phyloP scores from a whole-genome alignment of 176 grass and related monocot genomes.

The Ensete ventricosum region DNA sequence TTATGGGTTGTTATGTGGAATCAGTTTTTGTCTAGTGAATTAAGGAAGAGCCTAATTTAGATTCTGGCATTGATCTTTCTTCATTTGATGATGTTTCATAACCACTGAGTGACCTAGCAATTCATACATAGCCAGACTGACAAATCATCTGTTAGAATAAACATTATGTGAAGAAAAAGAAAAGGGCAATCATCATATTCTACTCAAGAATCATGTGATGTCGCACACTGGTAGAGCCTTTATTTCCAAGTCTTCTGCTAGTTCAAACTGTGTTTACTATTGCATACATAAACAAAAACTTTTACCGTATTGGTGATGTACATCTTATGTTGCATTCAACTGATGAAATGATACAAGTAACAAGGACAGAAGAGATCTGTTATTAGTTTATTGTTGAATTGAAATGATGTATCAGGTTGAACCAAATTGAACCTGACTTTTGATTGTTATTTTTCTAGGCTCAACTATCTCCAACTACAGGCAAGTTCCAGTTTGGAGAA shows the following conservation, averaged over 20 bases:
- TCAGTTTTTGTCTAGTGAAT: background rate
- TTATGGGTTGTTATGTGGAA: background rate
- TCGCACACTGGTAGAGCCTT: background rate
- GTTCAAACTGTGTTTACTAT: background rate
- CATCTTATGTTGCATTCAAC: background rate
- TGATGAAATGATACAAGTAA: too few relatives aligned
- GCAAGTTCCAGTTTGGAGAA: conserved; percentile 49
- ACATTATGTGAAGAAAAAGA: too few relatives aligned
- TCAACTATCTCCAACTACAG: conserved; percentile 85
- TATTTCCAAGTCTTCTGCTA: background rate
- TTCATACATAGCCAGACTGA: background rate
- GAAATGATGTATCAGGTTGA: too few relatives aligned
- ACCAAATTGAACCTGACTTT: background rate
- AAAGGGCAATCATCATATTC: too few relatives aligned
- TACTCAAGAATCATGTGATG: too few relatives aligned
- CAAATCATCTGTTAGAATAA: too few relatives aligned
- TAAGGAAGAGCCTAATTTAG: background rate
- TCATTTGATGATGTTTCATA: background rate
- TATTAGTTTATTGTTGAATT: too few relatives aligned
- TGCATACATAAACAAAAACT: background rate
- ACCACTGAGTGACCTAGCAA: background rate
- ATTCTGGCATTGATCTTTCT: background rate
- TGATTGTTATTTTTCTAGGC: conserved; percentile 35
- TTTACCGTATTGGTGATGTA: background rate
- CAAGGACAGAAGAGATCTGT: too few relatives aligned